Percentiles rank a stretch among this genome's conserved stretches.
Evolutionary conservation across 2,329 filamentous ascomycete species (phyloP).

Genomic region (Aspergillus floridensis): DNA sequence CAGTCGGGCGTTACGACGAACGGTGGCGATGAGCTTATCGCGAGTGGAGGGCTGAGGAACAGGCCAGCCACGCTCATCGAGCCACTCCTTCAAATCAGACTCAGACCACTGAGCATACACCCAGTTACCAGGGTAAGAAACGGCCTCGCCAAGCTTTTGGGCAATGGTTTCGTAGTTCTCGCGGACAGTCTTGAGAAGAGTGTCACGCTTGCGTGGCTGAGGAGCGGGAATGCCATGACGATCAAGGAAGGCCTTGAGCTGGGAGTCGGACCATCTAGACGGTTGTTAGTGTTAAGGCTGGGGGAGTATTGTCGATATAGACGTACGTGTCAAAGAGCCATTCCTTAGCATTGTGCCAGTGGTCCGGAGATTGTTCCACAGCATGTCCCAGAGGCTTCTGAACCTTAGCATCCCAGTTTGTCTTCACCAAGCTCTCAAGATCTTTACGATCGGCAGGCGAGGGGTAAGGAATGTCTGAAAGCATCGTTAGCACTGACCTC

Average conservation of each 20-base stretch:
- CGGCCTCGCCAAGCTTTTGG: slow-evolving; percentile 71
- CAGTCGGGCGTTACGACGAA: slow-evolving; percentile 85
- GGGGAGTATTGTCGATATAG: background rate
- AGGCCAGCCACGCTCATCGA: slow-evolving; percentile 82
- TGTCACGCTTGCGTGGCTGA: slow-evolving; percentile 82
- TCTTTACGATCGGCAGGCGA: slow-evolving; percentile 87
- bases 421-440: slow-evolving; percentile 83
- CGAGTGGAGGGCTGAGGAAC: slow-evolving; percentile 79
- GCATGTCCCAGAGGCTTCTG: slow-evolving; percentile 72
- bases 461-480: slow-evolving; percentile 74
- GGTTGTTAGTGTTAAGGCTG: slow-evolving; percentile 35
- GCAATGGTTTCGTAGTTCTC: slow-evolving; percentile 77
- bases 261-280: slow-evolving; percentile 81
- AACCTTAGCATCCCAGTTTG: slow-evolving; percentile 81
- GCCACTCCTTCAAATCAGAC: slow-evolving; percentile 90
- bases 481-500: slow-evolving; percentile 1
- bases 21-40: slow-evolving; percentile 81
- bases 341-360: slow-evolving; percentile 71
- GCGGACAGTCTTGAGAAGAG: slow-evolving; percentile 72
- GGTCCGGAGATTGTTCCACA: slow-evolving; percentile 70
- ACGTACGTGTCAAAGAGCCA: slow-evolving; percentile 84
- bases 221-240: slow-evolving; percentile 82
- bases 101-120: slow-evolving; percentile 88
- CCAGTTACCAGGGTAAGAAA: slow-evolving; percentile 92
- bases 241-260: slow-evolving; percentile 90